phyloP scores from a whole-genome alignment of 176 grass and related monocot genomes.

The Musa troglodytarum region DNA sequence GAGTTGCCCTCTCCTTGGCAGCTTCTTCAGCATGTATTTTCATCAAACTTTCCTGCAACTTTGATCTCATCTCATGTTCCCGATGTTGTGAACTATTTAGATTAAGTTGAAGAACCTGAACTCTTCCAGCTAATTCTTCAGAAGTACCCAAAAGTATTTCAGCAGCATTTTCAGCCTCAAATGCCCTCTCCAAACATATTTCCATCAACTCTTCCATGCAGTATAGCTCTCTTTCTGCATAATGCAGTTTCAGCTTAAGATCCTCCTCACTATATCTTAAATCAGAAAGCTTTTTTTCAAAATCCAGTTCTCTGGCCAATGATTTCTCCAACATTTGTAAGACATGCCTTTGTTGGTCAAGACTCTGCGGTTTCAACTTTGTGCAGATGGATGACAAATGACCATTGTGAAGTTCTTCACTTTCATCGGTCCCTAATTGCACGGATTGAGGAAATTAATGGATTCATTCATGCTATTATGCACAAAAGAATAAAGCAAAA shows the following conservation, averaged over 20 bases:
- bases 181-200: conserved; percentile 36
- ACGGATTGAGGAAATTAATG: conserved; percentile 23
- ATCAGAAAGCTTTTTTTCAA: conserved; percentile 75
- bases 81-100: conserved; percentile 24
- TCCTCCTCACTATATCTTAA: conserved; percentile 47
- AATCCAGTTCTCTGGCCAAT: conserved; percentile 78
- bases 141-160: conserved; percentile 47
- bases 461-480: not conserved
- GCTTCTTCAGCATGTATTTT: conserved; percentile 27
- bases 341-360: conserved; percentile 57
- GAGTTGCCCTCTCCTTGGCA: conserved; percentile 10
- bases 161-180: conserved; percentile 66
- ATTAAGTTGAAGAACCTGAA: conserved; percentile 32
- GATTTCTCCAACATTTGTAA: conserved; percentile 80
- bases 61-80: conserved; percentile 35
- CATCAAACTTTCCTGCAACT: conserved; percentile 29
- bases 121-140: conserved; percentile 42
- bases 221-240: conserved; percentile 47
- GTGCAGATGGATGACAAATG: conserved; percentile 30
- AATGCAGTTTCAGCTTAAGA: conserved; percentile 44
- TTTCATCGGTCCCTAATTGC: conserved; percentile 37
- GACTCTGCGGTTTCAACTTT: conserved; percentile 27
- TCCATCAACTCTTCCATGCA: conserved; percentile 51
- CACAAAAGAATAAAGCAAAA: not conserved
- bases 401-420: conserved; percentile 34